Base-by-base conservation (phyloP, 352 stramenopile species). In the Phytophthora foliorum region DNA sequence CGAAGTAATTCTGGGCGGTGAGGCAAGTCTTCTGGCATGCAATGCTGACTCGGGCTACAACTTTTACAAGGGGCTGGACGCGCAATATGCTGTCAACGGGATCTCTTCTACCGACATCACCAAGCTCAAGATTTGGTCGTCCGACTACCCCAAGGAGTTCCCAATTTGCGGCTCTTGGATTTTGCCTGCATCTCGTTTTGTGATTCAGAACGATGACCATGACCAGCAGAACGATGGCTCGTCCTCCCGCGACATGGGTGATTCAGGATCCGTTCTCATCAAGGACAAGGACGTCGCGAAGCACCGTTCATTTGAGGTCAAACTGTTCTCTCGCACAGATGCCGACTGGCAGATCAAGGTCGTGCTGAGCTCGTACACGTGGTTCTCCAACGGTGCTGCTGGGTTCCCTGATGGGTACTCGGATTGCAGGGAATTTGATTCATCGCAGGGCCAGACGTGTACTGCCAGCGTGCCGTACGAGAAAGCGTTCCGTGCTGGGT, bases 101-200 rank as follows among this genome's bases (percentile, higher is more conserved):
- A 74, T 91, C 57, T 83, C 80, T 19, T 38, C 69, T 10, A 75
- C 44, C 0, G 86, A 93, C 54, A 82, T 93, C 9, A 48, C 53
- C 22, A 93, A 93, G 51, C 74, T 93, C 56, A 93, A 93, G 75
- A 87, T 92, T 55, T 93, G 82, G 86, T 90, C 82, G 44, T 86
- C 72, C 0, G 86, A 90, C 42, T 93, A 93, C 69, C 84, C 86
- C 9, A 86, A 79, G 38, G 57, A 80, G 11, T 74, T 81, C 54
- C 82, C 82, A 3, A 62, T 81, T n/a, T 89, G 80, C 25, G 82
- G 81, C 14, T 83, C 69, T n/a, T 93, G 85, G 78, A 84, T 90
- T 51, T 42, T 93, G 14, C 80, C 81, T 19, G 36, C 82, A 2
- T 80, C 79, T 21, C 79, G 86, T 0, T 90, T 91, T 24, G 86